Evolutionary conservation across 345 rosid species (phyloP).

Genomic region (Aegle marmelos): DNA sequence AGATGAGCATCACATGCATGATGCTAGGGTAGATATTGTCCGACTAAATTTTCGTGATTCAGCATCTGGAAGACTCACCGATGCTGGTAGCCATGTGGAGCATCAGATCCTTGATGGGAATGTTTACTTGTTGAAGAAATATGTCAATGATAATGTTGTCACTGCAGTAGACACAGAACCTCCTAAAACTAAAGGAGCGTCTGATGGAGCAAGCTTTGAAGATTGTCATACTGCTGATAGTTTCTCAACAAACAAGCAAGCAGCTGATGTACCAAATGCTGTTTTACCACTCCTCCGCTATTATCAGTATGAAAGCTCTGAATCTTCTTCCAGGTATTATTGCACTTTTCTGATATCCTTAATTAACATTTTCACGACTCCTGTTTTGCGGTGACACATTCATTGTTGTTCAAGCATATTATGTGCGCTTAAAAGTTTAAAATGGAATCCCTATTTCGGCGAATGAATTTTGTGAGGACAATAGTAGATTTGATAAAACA

Average conservation of each 20-base stretch:
- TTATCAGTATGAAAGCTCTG: slow-evolving; percentile 77
- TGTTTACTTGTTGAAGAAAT: slow-evolving; percentile 25
- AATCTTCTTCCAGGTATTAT: slow-evolving; percentile 64
- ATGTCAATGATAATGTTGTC: slow-evolving; percentile 22
- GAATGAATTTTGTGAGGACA: background rate
- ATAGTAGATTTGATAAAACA: background rate
- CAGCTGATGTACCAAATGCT: slow-evolving; percentile 52
- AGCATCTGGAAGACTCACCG: slow-evolving; percentile 31
- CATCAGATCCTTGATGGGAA: slow-evolving; percentile 36
- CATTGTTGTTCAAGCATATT: slow-evolving; percentile 1
- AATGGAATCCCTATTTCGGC: background rate
- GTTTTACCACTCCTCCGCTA: slow-evolving; percentile 56
- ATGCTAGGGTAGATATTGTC: slow-evolving; percentile 26
- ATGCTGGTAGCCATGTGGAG: slow-evolving; percentile 29
- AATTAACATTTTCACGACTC: background rate
- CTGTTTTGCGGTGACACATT: background rate
- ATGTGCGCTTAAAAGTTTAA: background rate
- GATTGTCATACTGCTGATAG: slow-evolving; percentile 39
- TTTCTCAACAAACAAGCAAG: slow-evolving; percentile 41
- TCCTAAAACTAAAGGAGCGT: slow-evolving; percentile 33
- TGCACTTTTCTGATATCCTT: slow-evolving; percentile 10
- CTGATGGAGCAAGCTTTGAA: slow-evolving; percentile 32
- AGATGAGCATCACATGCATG: slow-evolving; percentile 26
- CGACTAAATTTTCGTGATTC: slow-evolving; percentile 32
- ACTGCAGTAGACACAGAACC: slow-evolving; percentile 30